A percentile compares a stretch with the other conserved stretches of the same genome.
These are phyloP conservation scores for Neophaeococcomyces aloes DNA, from an alignment of 2,329 filamentous ascomycete genomes.

Conservation along the genomic window DNA sequence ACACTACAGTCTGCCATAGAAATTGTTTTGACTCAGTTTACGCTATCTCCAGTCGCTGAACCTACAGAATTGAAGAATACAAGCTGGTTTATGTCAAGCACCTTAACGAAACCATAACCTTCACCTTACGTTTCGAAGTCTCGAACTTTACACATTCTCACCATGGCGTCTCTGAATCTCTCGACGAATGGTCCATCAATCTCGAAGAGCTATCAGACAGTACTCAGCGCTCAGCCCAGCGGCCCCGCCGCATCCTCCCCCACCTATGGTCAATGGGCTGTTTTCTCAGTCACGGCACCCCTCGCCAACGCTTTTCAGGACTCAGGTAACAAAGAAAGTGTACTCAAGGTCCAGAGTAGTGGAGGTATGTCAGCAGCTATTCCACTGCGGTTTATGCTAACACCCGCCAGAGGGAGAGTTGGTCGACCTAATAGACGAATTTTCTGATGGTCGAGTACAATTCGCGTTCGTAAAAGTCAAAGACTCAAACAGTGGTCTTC, in stretches of 20 bases:
- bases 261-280: conserved; percentile 83
- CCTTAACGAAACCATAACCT: neutral
- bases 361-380: conserved; percentile 52
- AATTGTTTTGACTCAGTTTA: too few relatives aligned
- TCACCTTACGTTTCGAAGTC: neutral
- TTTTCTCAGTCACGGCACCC: conserved; percentile 87
- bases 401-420: conserved; percentile 68
- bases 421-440: conserved; percentile 81
- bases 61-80: neutral
- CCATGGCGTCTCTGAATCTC: conserved; percentile 70
- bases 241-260: conserved; percentile 55
- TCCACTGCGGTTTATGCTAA: conserved; percentile 20
- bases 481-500: conserved; percentile 79
- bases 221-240: conserved; percentile 52
- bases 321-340: conserved; percentile 74
- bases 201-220: conserved; percentile 59
- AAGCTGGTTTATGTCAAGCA: conserved; percentile 5
- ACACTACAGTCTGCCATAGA: neutral
- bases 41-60: too few relatives aligned
- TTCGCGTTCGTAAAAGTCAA: conserved; percentile 96
- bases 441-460: conserved; percentile 91
- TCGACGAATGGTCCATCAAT: conserved; percentile 75
- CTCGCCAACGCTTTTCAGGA: conserved; percentile 90
- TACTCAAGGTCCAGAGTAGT: conserved; percentile 85
- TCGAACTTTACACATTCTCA: conserved; percentile 13